Percentiles rank a stretch among this genome's conserved stretches.
These are phyloP conservation scores for Friedmanniomyces simplex DNA, from an alignment of 495 filamentous ascomycete genomes.

Conservation along the genomic window DNA sequence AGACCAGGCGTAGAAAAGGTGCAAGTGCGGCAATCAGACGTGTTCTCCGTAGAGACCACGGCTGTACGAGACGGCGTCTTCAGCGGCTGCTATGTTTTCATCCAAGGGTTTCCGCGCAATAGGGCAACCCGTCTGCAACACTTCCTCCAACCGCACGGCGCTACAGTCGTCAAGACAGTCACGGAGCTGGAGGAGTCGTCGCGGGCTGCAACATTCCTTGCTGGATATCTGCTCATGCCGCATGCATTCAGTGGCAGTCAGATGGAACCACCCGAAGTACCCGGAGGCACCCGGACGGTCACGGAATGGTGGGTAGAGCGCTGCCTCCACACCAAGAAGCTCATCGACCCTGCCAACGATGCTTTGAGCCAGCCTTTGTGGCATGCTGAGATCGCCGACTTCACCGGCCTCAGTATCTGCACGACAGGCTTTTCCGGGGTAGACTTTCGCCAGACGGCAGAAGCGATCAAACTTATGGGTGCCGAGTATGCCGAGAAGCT, in stretches of 20 bases:
- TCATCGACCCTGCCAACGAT: constrained; percentile 59
- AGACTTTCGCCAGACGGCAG: constrained; percentile 72
- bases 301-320: constrained; percentile 91
- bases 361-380: constrained; percentile 66
- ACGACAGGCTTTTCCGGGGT: constrained; percentile 78
- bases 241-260: constrained; percentile 35
- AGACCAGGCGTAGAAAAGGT: background rate
- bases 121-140: constrained; percentile 8
- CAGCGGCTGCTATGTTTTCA: constrained; percentile 20
- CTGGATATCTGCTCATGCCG: constrained; percentile 46
- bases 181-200: constrained; percentile 34
- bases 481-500: constrained; percentile 69
- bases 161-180: constrained; percentile 28
- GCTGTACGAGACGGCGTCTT: constrained; percentile 20
- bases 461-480: constrained; percentile 65
- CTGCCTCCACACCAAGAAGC: constrained; percentile 63
- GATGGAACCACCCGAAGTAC: constrained; percentile 24
- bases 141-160: constrained; percentile 11
- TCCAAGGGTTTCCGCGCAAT: constrained; percentile 22
- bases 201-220: constrained; percentile 30
- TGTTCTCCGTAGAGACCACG: background rate
- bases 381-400: constrained; percentile 55
- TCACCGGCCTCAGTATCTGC: constrained; percentile 56
- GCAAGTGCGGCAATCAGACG: background rate
- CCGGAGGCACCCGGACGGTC: constrained; percentile 40